A percentile compares a stretch with the other conserved stretches of the same genome.
phyloP scores from a whole-genome alignment of 2,329 filamentous ascomycete genomes.

The Cladosporium colombiae region DNA sequence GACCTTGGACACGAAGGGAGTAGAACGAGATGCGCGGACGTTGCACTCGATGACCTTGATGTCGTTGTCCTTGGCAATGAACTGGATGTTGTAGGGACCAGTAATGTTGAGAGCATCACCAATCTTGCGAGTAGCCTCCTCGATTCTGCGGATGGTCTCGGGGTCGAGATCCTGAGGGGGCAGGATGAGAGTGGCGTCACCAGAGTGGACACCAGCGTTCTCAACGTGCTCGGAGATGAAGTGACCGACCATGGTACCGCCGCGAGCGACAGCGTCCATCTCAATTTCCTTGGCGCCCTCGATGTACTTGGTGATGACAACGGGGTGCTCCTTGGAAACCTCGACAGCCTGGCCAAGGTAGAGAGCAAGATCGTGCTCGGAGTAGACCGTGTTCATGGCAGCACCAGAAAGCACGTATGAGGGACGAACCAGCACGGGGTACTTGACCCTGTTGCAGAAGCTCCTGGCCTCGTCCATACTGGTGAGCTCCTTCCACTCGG shows the following conservation, averaged over 20 bases:
- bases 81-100: slow-evolving; percentile 97
- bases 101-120: slow-evolving; percentile 92
- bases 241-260: slow-evolving; percentile 87
- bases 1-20: slow-evolving; percentile 97
- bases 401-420: slow-evolving; percentile 97
- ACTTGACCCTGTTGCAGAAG: slow-evolving; percentile 86
- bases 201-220: slow-evolving; percentile 97
- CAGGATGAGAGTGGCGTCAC: slow-evolving; percentile 92
- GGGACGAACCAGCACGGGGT: slow-evolving; percentile 91
- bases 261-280: slow-evolving; percentile 95
- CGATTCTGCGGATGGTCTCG: slow-evolving; percentile 87
- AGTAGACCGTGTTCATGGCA: slow-evolving; percentile 99
- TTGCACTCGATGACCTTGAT: slow-evolving; percentile 99
- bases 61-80: slow-evolving; percentile 98
- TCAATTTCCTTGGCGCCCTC: slow-evolving; percentile 99
- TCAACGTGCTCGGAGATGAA: slow-evolving; percentile 99
- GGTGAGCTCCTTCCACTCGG: slow-evolving; percentile 95
- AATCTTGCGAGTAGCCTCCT: slow-evolving; percentile 94
- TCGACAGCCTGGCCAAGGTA: slow-evolving; percentile 90
- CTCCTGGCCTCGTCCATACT: slow-evolving; percentile 85
- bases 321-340: slow-evolving; percentile 91
- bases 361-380: slow-evolving; percentile 82
- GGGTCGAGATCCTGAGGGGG: slow-evolving; percentile 89
- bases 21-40: slow-evolving; percentile 90
- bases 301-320: slow-evolving; percentile 99